These are phyloP conservation scores for Globisporangium abappressorium DNA, from an alignment of 352 stramenopile genomes.

Conservation along the genomic window DNA sequence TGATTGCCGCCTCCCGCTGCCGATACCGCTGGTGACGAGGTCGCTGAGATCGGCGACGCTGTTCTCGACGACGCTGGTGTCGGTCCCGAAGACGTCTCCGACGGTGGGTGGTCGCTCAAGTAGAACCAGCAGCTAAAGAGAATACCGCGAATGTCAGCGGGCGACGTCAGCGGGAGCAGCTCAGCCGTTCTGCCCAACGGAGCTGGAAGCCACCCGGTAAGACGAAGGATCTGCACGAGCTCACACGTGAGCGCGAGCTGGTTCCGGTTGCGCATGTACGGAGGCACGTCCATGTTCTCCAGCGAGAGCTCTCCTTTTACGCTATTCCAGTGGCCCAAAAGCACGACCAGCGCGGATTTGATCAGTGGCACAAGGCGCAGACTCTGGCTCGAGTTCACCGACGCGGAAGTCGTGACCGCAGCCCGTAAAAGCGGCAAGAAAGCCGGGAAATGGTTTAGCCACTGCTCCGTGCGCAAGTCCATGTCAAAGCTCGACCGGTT, in stretches of 20 bases:
- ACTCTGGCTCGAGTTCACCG: constrained; percentile 38
- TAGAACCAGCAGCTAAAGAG: constrained; percentile 86
- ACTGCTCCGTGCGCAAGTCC: constrained; percentile 80
- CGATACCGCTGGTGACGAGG: constrained; percentile 42
- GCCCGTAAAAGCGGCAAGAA: constrained; percentile 60
- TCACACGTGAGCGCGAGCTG: constrained; percentile 65
- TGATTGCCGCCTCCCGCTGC: constrained; percentile 6
- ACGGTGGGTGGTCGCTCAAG: constrained; percentile 68
- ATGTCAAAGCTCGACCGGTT: constrained; percentile 83
- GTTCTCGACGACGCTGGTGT: constrained; percentile 44
- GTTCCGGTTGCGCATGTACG: constrained; percentile 77
- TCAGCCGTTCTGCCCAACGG: constrained; percentile 50
- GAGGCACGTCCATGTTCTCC: constrained; percentile 75
- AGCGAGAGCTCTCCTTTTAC: constrained; percentile 61
- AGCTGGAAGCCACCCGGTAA: constrained; percentile 58
- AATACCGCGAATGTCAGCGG: constrained; percentile 69
- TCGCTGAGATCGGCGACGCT: constrained; percentile 42
- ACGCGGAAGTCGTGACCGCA: constrained; percentile 36
- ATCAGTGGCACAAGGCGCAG: constrained; percentile 67
- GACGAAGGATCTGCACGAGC: constrained; percentile 54
- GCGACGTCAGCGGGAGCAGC: constrained; percentile 63
- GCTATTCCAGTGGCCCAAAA: constrained; percentile 82
- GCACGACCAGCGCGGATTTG: constrained; percentile 71
- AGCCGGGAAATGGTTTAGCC: constrained; percentile 76
- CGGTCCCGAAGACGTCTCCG: constrained; percentile 24